These are phyloP conservation scores for Edaphochlamys debaryana DNA, from an alignment of 139 green algal species.

Conservation along the genomic window DNA sequence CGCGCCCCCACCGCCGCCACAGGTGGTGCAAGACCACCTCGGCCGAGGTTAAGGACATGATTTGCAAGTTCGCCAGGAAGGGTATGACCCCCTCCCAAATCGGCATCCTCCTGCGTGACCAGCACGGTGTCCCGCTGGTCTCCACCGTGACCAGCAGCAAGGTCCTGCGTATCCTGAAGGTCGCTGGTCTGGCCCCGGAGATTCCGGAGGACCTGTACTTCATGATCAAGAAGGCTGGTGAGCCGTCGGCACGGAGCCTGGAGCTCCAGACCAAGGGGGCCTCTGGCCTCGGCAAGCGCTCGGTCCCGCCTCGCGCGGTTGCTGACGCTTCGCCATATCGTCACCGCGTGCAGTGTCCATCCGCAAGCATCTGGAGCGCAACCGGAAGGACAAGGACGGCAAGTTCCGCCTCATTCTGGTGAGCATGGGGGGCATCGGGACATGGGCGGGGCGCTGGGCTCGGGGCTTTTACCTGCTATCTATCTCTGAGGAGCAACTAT, in stretches of 20 bases:
- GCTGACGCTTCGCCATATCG: constrained; percentile 29
- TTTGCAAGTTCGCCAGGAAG: constrained; percentile 98
- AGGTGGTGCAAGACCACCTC: constrained; percentile 69
- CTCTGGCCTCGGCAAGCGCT: constrained; percentile 26
- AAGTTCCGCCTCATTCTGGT: constrained; percentile 88
- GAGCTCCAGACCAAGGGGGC: constrained; percentile 15
- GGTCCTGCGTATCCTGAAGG: constrained; percentile 98
- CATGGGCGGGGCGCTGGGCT: not conserved
- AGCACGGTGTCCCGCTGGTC: constrained; percentile 91
- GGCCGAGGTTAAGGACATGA: constrained; percentile 83
- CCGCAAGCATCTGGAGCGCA: constrained; percentile 98
- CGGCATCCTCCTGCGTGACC: constrained; percentile 96
- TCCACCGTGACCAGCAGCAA: constrained; percentile 92
- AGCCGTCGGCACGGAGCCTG: not conserved
- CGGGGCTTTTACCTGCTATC: not conserved
- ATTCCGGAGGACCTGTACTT: constrained; percentile 99
- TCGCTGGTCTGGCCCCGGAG: constrained; percentile 89
- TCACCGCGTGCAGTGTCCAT: constrained; percentile 81
- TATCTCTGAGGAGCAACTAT: no score
- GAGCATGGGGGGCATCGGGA: no score
- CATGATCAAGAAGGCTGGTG: constrained; percentile 98
- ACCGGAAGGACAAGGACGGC: constrained; percentile 96
- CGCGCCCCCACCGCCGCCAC: no score
- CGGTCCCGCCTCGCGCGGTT: constrained; percentile 33
- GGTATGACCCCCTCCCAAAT: constrained; percentile 98